phyloP scores from a whole-genome alignment of 2,329 filamentous ascomycete species.

The Neofusicoccum laricinum region DNA sequence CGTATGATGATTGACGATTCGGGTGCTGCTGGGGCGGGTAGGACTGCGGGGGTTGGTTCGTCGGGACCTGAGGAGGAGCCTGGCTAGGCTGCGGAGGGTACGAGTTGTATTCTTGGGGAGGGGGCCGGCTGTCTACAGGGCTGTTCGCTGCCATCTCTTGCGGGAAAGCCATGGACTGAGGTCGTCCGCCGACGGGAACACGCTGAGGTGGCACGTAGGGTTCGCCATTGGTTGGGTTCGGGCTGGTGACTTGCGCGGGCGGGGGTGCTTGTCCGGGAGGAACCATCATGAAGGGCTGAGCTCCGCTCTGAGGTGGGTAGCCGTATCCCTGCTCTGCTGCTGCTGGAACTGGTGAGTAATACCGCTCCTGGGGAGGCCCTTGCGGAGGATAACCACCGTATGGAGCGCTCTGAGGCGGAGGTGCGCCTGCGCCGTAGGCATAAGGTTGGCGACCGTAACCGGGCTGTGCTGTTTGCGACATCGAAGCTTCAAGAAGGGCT shows the following conservation, averaged over 20 bases:
- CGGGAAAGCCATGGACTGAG: constrained; percentile 38
- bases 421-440: constrained; percentile 23
- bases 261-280: constrained; percentile 27
- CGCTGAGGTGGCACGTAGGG: constrained; percentile 36
- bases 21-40: constrained; percentile 21
- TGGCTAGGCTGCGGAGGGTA: constrained; percentile 22
- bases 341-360: constrained; percentile 36
- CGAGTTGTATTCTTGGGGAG: constrained; percentile 27
- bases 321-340: constrained; percentile 23
- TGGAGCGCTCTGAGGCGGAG: constrained; percentile 25
- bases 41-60: constrained; percentile 26
- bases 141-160: constrained; percentile 48
- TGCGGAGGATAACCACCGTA: constrained; percentile 29
- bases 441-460: constrained; percentile 63
- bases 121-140: constrained; percentile 43
- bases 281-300: constrained; percentile 39
- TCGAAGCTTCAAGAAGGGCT: constrained; percentile 89
- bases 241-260: constrained; percentile 18
- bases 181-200: constrained; percentile 32
- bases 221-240: constrained; percentile 29
- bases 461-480: constrained; percentile 85
- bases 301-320: constrained; percentile 25
- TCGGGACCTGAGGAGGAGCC: constrained; percentile 16
- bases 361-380: constrained; percentile 29
- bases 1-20: neutral